phyloP scores from a whole-genome alignment of 2,329 filamentous ascomycete genomes.

The Fusarium tricinctum region DNA sequence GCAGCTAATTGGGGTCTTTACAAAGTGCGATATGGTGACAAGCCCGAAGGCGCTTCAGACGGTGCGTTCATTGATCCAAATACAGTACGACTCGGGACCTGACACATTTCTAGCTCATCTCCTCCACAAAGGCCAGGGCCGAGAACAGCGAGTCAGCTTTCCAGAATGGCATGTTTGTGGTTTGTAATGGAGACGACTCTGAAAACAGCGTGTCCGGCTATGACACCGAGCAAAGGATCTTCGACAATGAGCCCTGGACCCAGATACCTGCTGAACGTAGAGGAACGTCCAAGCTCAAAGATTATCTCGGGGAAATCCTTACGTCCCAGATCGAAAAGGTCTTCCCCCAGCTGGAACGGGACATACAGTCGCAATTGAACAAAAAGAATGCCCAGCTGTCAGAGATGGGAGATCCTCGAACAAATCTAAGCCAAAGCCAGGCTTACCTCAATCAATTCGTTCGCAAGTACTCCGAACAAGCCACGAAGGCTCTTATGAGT shows the following conservation, averaged over 20 bases:
- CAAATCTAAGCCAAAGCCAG: neutral
- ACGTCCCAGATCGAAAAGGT: neutral
- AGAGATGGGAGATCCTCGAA: neutral
- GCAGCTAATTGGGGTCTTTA: neutral
- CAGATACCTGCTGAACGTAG: neutral
- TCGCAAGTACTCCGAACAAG: neutral
- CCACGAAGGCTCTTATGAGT: neutral
- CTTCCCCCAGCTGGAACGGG: neutral
- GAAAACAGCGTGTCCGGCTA: no score
- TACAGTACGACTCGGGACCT: neutral
- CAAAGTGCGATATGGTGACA: neutral
- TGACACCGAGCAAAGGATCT: neutral
- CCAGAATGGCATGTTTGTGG: constrained; percentile 1
- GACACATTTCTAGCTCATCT: neutral
- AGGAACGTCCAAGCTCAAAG: neutral
- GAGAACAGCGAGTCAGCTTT: neutral
- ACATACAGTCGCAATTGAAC: neutral
- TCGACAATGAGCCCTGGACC: neutral
- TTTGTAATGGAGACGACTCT: neutral
- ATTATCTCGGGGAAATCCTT: neutral
- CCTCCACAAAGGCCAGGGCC: neutral
- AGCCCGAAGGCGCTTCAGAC: no score
- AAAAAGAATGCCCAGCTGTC: neutral
- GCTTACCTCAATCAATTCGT: constrained; percentile 4
- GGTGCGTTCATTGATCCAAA: no score